Percentiles rank a stretch among this genome's conserved stretches.
phyloP scores from a whole-genome alignment of 2,329 filamentous ascomycete species.

The Epichloe coenophiala region DNA sequence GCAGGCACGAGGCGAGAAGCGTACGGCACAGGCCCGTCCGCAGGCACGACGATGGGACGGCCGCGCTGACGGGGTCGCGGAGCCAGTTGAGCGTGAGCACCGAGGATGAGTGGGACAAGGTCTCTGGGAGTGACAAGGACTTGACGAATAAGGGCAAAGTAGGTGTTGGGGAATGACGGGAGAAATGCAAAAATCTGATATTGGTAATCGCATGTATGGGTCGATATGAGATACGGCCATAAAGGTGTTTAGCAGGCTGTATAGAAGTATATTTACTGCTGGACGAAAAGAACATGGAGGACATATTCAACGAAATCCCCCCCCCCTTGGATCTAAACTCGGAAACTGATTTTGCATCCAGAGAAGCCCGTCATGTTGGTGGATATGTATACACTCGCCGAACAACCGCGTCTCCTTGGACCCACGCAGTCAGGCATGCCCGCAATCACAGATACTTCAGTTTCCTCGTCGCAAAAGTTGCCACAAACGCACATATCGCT shows the following conservation, averaged over 20 bases:
- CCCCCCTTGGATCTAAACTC: no score
- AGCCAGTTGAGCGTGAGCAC: slow-evolving; percentile 55
- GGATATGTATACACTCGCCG: no score
- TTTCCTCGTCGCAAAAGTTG: slow-evolving; percentile 45
- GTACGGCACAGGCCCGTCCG: slow-evolving; percentile 31
- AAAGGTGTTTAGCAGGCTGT: no score
- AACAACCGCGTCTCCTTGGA: no score
- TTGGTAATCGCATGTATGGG: no score
- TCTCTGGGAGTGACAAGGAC: slow-evolving; percentile 58
- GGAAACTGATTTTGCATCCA: no score
- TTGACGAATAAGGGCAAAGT: slow-evolving; percentile 32
- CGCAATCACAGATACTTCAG: slow-evolving; percentile 27
- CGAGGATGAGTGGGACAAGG: slow-evolving; percentile 96
- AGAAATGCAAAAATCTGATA: no score
- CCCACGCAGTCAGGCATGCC: not conserved
- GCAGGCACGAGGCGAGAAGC: slow-evolving; percentile 27
- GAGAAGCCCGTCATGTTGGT: no score
- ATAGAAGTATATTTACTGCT: no score
- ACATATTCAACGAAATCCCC: no score
- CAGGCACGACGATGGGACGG: slow-evolving; percentile 9
- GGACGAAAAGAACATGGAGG: no score
- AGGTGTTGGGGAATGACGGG: not conserved
- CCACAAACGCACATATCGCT: slow-evolving; percentile 46
- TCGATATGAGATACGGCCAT: no score
- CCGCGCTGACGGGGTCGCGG: slow-evolving; percentile 11